A percentile compares a stretch with the other conserved stretches of the same genome.
These are phyloP conservation scores for Daedalea quercina DNA, from an alignment of 768 basidiomycete genomes.

Conservation along the genomic window DNA sequence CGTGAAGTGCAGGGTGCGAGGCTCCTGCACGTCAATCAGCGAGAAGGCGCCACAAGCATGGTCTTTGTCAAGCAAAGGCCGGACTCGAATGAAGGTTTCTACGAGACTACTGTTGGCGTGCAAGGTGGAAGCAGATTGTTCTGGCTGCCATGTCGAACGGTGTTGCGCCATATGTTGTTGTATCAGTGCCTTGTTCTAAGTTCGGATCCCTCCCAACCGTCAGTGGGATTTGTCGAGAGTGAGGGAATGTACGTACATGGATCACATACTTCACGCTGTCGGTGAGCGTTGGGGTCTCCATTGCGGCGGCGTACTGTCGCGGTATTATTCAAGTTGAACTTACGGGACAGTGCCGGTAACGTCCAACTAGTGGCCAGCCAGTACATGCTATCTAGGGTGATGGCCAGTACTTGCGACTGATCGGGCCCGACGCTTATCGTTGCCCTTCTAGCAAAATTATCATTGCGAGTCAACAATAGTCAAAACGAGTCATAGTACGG, in stretches of 20 bases:
- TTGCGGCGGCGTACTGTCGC: neutral
- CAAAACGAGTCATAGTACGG: too few species aligned
- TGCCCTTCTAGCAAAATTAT: too few species aligned
- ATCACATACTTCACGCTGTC: neutral
- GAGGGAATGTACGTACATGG: neutral
- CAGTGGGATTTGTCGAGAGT: too few species aligned
- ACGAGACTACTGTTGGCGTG: neutral
- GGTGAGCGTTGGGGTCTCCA: neutral
- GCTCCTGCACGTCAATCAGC: neutral
- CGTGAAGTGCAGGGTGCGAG: neutral
- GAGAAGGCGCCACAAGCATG: neutral
- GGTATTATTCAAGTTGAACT: too few species aligned
- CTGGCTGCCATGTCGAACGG: neutral
- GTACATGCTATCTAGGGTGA: too few species aligned
- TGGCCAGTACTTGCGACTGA: too few species aligned
- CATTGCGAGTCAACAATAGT: too few species aligned
- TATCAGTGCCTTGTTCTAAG: neutral
- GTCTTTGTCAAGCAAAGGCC: neutral
- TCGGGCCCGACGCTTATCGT: too few species aligned
- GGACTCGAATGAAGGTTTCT: neutral
- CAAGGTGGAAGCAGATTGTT: neutral
- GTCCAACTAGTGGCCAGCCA: too few species aligned
- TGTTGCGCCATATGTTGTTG: neutral
- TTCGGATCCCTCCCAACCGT: too few species aligned
- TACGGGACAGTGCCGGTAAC: too few species aligned